Conservation (phyloP, 2,329 filamentous ascomycete species). For the Lasiodiplodia sp. region DNA sequence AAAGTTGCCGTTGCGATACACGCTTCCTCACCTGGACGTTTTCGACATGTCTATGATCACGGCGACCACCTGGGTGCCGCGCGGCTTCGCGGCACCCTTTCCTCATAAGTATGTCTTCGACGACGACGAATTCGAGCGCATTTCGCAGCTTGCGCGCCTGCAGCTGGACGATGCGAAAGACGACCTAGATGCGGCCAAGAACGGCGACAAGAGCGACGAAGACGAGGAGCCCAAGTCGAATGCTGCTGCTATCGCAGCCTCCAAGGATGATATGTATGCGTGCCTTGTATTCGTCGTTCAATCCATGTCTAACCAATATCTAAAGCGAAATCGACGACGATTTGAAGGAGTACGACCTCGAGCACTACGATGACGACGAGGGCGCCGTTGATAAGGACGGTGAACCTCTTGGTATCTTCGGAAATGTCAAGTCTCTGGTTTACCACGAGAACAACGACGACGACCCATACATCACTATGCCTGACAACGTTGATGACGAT, state of each 20-base stretch:
- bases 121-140: constrained; percentile 60
- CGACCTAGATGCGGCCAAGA: constrained; percentile 68
- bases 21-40: constrained; percentile 6
- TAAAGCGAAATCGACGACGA: constrained; percentile 72
- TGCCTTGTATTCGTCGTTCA: constrained; percentile 34
- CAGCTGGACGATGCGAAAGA: constrained; percentile 93
- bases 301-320: constrained; percentile 30
- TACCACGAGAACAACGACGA: constrained; percentile 95
- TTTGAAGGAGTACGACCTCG: constrained; percentile 93
- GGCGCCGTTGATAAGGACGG: constrained; percentile 71
- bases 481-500: constrained; percentile 74
- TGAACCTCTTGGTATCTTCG: constrained; percentile 88
- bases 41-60: constrained; percentile 63
- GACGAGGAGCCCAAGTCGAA: constrained; percentile 36
- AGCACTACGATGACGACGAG: constrained; percentile 90
- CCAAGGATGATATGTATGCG: constrained; percentile 35
- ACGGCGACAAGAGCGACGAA: constrained; percentile 44
- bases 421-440: constrained; percentile 89
- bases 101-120: constrained; percentile 59
- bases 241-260: constrained; percentile 30
- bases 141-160: constrained; percentile 59
- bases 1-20: constrained; percentile 2
- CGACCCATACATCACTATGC: constrained; percentile 94
- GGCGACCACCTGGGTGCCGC: constrained; percentile 61
- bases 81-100: constrained; percentile 58